These are phyloP conservation scores for Bassia scoparia DNA, from an alignment of 148 eudicot species.

Conservation along the genomic window DNA sequence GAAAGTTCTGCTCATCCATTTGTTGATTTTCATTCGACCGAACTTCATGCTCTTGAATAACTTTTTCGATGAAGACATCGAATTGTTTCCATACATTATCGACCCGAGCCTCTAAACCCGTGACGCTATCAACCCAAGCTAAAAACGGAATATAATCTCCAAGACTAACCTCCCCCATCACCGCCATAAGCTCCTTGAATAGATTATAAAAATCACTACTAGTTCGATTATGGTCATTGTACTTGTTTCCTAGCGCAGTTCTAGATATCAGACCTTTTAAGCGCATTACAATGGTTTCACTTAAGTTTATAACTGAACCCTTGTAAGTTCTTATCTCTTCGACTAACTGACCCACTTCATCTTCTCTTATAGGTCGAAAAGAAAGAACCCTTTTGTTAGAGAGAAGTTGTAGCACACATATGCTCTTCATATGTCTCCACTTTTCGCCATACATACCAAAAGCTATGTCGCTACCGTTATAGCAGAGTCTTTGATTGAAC, in stretches of 20 bases:
- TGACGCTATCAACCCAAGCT: too few species aligned
- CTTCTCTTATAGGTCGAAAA: conserved; percentile 22
- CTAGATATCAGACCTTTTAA: conserved; percentile 26
- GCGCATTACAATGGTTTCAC: conserved; percentile 7
- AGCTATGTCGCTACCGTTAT: neutral
- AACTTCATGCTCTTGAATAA: conserved; percentile 12
- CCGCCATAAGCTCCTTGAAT: neutral
- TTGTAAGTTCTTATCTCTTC: neutral
- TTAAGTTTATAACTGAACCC: conserved; percentile 20
- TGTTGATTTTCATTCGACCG: neutral
- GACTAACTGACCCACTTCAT: conserved; percentile 18
- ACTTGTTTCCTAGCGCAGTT: conserved; percentile 29
- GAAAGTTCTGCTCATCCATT: too few species aligned
- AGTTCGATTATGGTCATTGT: neutral
- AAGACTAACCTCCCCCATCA: conserved; percentile 6
- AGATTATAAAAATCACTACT: neutral
- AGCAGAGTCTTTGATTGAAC: too few species aligned
- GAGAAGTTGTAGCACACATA: neutral
- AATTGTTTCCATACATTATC: too few species aligned
- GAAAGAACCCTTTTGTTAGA: conserved; percentile 22
- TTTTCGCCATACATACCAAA: neutral
- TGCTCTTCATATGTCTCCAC: neutral
- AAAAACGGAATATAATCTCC: conserved; percentile 15
- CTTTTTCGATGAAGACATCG: neutral
- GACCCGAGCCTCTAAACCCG: too few species aligned